phyloP scores from a whole-genome alignment of 139 green algal genomes.

The Chlorella sp. region DNA sequence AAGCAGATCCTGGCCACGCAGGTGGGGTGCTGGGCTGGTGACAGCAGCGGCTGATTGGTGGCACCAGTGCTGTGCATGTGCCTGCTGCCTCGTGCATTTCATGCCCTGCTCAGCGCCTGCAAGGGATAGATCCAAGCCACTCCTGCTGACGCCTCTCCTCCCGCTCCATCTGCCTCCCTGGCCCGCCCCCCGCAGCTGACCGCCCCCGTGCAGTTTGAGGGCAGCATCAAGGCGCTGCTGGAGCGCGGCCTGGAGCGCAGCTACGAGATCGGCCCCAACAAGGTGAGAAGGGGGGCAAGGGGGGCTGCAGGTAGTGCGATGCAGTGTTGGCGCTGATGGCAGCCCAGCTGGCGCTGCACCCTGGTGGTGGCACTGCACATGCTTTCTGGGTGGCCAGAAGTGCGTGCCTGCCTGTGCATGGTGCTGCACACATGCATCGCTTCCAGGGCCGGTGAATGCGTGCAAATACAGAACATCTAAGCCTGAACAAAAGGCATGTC shows the following conservation, averaged over 20 bases:
- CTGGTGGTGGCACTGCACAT: too few relatives aligned
- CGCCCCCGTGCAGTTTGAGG: slow-evolving; percentile 96
- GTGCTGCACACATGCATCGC: neutral
- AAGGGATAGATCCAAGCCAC: too few relatives aligned
- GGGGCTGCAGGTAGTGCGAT: neutral
- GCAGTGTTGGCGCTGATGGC: too few relatives aligned
- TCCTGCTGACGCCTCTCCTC: too few relatives aligned
- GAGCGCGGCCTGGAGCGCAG: slow-evolving; percentile 83
- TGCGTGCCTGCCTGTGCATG: neutral
- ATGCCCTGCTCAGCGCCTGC: too few relatives aligned
- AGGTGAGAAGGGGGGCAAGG: slow-evolving; percentile 36
- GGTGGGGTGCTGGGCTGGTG: slow-evolving; percentile 48
- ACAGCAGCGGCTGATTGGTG: neutral
- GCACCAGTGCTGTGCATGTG: too few relatives aligned
- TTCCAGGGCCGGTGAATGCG: neutral
- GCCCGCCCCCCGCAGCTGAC: slow-evolving; percentile 79
- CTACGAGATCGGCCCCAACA: slow-evolving; percentile 92
- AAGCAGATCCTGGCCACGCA: slow-evolving; percentile 92
- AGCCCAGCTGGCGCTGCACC: too few relatives aligned
- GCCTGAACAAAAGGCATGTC: neutral
- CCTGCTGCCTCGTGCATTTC: too few relatives aligned
- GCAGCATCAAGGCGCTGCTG: slow-evolving; percentile 87
- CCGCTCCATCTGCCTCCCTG: too few relatives aligned
- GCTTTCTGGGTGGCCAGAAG: too few relatives aligned
- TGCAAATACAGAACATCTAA: slow-evolving; percentile 1